Evolutionary conservation across 2,329 filamentous ascomycete genomes (phyloP).

Genomic region (Biscogniauxia marginata): DNA sequence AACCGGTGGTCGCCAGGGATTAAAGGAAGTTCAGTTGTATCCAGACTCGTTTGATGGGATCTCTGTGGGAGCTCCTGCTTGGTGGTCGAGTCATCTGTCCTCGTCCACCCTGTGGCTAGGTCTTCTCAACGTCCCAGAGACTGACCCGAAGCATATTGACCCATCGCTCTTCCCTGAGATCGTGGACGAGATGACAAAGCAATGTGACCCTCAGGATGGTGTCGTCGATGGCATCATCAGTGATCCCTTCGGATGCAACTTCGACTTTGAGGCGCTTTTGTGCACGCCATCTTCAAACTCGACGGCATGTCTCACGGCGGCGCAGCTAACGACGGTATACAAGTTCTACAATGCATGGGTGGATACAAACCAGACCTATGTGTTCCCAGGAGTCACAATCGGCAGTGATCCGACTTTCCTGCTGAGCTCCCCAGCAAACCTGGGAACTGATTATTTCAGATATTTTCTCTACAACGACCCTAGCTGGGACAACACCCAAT

Average conservation of each 20-base stretch:
- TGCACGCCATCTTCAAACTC: constrained; percentile 26
- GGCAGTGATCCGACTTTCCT: constrained; percentile 23
- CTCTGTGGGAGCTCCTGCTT: constrained; percentile 50
- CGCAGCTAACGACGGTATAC: constrained; percentile 37
- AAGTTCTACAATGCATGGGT: constrained; percentile 31
- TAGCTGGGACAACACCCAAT: constrained; percentile 28
- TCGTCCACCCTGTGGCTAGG: constrained; percentile 38
- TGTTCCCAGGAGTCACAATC: constrained; percentile 28
- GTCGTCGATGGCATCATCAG: constrained; percentile 42
- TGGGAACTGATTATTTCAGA: constrained; percentile 23
- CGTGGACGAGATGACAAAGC: constrained; percentile 38
- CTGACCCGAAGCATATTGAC: constrained; percentile 41
- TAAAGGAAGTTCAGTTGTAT: constrained; percentile 51
- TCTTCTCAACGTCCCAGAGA: constrained; percentile 42
- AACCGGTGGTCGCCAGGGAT: constrained; percentile 58
- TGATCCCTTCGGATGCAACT: constrained; percentile 40
- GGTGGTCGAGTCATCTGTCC: constrained; percentile 46
- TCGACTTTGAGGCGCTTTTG: constrained; percentile 37
- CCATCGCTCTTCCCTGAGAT: constrained; percentile 40
- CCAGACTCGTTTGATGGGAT: constrained; percentile 58
- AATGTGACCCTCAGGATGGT: constrained; percentile 45
- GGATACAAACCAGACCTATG: constrained; percentile 25
- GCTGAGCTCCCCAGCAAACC: constrained; percentile 10
- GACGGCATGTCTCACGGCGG: constrained; percentile 37
- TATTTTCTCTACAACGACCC: constrained; percentile 29